A percentile compares a stretch with the other conserved stretches of the same genome.
These are phyloP conservation scores for Penicillium bialowiezense DNA, from an alignment of 495 filamentous ascomycete genomes.

Conservation along the genomic window DNA sequence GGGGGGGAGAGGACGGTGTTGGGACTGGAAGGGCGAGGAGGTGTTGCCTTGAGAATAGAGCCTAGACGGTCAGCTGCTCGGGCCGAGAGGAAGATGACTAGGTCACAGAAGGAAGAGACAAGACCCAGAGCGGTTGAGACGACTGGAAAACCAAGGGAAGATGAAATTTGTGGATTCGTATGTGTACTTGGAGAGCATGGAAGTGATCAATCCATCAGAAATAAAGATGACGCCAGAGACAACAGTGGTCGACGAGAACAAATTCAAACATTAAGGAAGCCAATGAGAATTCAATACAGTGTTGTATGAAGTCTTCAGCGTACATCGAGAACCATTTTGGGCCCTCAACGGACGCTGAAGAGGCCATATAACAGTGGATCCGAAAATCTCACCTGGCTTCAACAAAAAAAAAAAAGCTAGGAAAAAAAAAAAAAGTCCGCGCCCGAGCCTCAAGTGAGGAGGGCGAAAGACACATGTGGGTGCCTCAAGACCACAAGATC, in stretches of 20 bases:
- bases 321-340: constrained; percentile 3
- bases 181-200: too few species aligned
- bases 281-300: background rate
- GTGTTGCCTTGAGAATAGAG: constrained; percentile 51
- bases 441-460: background rate
- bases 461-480: too few species aligned
- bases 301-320: constrained; percentile 8
- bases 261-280: background rate
- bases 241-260: too few species aligned
- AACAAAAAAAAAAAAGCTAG: background rate
- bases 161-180: too few species aligned
- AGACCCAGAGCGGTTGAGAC: too few species aligned
- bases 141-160: background rate
- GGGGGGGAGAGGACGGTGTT: constrained; percentile 62
- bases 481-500: too few species aligned
- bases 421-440: too few species aligned
- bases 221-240: too few species aligned
- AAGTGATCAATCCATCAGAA: too few species aligned
- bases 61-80: background rate
- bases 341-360: constrained; percentile 8
- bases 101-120: too few species aligned
- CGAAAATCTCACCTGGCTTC: background rate
- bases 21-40: constrained; percentile 76
- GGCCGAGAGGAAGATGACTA: background rate
- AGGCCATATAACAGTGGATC: constrained; percentile 1